Percentiles rank a stretch among this genome's conserved stretches.
Conservation (phyloP, 176 grass and related monocot genomes). For the Triticum urartu region DNA sequence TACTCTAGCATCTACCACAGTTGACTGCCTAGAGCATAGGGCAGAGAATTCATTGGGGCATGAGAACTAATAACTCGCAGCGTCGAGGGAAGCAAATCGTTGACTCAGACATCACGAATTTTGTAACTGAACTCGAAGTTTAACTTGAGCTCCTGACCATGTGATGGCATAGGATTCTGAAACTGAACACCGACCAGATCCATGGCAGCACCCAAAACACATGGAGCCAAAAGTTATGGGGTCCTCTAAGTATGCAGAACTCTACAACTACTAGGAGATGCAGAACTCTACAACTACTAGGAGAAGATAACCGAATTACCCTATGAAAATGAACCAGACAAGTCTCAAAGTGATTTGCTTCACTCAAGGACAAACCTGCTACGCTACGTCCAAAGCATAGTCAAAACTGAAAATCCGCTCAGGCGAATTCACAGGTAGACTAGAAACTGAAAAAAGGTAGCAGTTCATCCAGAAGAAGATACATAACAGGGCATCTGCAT, state of each 20-base stretch:
- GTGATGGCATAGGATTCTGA: slow-evolving; percentile 13
- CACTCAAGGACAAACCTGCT: not conserved
- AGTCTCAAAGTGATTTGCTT: not conserved
- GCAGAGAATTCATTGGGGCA: slow-evolving; percentile 16
- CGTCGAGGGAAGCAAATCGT: slow-evolving; percentile 39
- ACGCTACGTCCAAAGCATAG: not conserved
- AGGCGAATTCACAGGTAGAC: not conserved
- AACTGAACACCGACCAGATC: slow-evolving; percentile 14
- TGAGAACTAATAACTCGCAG: slow-evolving; percentile 17
- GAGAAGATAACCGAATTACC: not conserved
- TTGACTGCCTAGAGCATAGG: slow-evolving; percentile 16
- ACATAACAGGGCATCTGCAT: not conserved
- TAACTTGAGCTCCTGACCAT: not conserved
- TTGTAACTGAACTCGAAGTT: not conserved
- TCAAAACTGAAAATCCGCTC: not conserved
- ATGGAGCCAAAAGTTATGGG: not conserved
- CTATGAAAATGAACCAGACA: not conserved
- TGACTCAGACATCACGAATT: slow-evolving; percentile 23
- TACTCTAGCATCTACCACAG: slow-evolving; percentile 11
- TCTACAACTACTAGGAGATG: too few relatives aligned
- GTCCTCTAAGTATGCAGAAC: not conserved
- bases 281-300: not conserved
- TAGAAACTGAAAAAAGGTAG: not conserved
- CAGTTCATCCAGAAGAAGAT: not conserved
- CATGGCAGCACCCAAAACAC: not conserved